phyloP scores from a whole-genome alignment of 2,329 filamentous ascomycete species.

The Nemania sp. region DNA sequence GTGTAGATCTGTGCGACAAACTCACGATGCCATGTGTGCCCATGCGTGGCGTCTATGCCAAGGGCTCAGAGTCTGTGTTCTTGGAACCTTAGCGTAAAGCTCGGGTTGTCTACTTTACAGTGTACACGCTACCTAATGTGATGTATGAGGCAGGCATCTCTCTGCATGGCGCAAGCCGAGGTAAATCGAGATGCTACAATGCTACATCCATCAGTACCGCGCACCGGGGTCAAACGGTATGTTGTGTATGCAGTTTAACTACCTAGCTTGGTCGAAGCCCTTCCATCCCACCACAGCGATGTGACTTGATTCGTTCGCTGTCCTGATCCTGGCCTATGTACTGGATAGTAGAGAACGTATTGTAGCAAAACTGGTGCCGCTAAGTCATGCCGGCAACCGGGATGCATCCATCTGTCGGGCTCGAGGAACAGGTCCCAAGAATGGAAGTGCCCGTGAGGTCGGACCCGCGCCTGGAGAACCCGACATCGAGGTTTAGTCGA shows the following conservation, averaged over 20 bases:
- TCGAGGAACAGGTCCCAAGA: constrained; percentile 21
- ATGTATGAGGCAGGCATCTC: too few relatives aligned
- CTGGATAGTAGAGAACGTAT: too few relatives aligned
- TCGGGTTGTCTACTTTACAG: constrained; percentile 18
- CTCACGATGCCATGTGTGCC: constrained; percentile 23
- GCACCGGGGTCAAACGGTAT: constrained; percentile 14
- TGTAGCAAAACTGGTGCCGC: too few relatives aligned
- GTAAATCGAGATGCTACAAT: constrained; percentile 27
- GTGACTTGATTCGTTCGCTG: too few relatives aligned
- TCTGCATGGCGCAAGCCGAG: constrained; percentile 32
- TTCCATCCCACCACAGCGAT: too few relatives aligned
- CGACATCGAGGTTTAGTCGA: constrained; percentile 8
- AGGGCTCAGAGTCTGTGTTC: constrained; percentile 23
- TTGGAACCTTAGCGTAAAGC: constrained; percentile 28
- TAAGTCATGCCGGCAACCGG: constrained; percentile 22
- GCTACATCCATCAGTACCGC: too few relatives aligned
- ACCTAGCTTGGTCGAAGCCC: too few relatives aligned
- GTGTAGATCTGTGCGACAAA: constrained; percentile 25
- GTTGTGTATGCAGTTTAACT: too few relatives aligned
- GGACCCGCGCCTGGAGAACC: constrained; percentile 18
- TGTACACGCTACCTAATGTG: too few relatives aligned
- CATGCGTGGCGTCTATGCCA: constrained; percentile 30
- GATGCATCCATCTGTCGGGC: constrained; percentile 18
- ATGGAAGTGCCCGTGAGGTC: constrained; percentile 13
- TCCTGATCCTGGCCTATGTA: too few relatives aligned